Evolutionary conservation across 805 yeast species (phyloP).

Genomic region (Yarrowia osloensis): DNA sequence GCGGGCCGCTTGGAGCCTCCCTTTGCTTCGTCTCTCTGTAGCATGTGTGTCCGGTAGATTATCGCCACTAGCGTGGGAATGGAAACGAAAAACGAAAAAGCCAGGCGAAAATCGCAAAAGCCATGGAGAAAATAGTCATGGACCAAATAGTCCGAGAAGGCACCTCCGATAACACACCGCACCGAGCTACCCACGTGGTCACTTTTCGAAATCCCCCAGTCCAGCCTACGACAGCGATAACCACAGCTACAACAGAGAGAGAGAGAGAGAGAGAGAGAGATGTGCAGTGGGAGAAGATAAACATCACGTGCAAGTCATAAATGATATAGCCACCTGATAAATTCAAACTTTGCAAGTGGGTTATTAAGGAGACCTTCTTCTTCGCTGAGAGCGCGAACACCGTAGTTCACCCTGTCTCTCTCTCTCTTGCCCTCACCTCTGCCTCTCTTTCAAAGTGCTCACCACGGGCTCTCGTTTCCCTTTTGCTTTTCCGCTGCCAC

Average conservation of each 20-base stretch:
- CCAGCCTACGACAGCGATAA: neutral
- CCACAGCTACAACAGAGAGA: too few species aligned
- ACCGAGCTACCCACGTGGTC: slow-evolving; percentile 19
- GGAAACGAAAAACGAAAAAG: neutral
- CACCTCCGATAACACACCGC: slow-evolving; percentile 24
- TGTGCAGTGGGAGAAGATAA: neutral
- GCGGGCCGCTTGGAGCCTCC: too few species aligned
- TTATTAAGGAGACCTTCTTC: neutral
- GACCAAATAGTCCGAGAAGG: slow-evolving; percentile 3
- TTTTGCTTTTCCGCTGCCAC: neutral
- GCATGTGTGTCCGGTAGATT: neutral
- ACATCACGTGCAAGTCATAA: slow-evolving; percentile 11
- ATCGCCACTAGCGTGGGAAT: neutral
- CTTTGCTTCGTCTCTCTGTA: neutral
- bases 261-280: neutral
- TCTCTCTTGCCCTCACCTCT: too few species aligned
- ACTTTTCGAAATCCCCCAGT: neutral
- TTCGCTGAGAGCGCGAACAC: too few species aligned
- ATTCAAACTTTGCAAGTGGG: neutral
- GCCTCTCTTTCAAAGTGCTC: too few species aligned
- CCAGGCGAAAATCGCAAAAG: neutral
- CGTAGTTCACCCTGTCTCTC: neutral
- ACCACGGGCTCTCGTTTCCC: neutral
- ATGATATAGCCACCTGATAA: neutral
- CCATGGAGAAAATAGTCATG: neutral